Evolutionary conservation across 2,329 filamentous ascomycete genomes (phyloP).

Genomic region (Biscogniauxia mediterranea): DNA sequence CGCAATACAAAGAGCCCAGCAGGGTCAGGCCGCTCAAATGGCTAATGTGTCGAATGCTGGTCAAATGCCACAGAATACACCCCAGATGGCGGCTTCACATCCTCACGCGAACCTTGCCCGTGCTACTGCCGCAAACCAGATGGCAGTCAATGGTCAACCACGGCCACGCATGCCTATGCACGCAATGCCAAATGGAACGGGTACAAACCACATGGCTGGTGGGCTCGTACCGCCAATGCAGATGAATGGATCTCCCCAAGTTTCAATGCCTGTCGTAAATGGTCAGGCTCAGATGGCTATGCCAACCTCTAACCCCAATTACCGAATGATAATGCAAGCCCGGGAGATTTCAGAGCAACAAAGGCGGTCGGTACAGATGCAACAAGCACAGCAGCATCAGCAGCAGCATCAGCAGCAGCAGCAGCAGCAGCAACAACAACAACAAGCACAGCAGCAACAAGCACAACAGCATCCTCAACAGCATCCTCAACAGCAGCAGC

Average conservation of each 20-base stretch:
- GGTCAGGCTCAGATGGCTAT: slow-evolving; percentile 61
- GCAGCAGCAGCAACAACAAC: slow-evolving; percentile 32
- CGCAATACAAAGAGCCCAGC: slow-evolving; percentile 46
- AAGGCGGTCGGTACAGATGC: slow-evolving; percentile 49
- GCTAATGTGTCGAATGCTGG: slow-evolving; percentile 40
- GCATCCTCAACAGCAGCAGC: slow-evolving; percentile 23
- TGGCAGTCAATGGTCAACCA: slow-evolving; percentile 45
- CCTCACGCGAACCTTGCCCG: slow-evolving; percentile 38
- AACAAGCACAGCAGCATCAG: slow-evolving; percentile 39
- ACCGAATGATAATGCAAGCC: slow-evolving; percentile 60
- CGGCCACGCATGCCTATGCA: slow-evolving; percentile 55
- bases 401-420: slow-evolving; percentile 37
- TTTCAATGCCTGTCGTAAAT: slow-evolving; percentile 63
- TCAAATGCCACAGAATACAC: slow-evolving; percentile 36
- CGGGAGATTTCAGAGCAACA: slow-evolving; percentile 67
- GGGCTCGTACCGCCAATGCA: slow-evolving; percentile 54
- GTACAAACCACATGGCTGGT: slow-evolving; percentile 48
- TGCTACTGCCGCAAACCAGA: slow-evolving; percentile 43
- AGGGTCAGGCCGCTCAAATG: slow-evolving; percentile 44
- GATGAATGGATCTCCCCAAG: slow-evolving; percentile 66
- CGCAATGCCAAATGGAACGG: slow-evolving; percentile 49
- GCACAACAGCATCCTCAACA: slow-evolving; percentile 30
- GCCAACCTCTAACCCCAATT: slow-evolving; percentile 45
- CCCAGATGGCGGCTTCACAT: slow-evolving; percentile 33
- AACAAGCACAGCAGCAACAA: slow-evolving; percentile 26